Evolutionary conservation across 345 rosid genomes (phyloP).

Genomic region (Sisymbrium irio): DNA sequence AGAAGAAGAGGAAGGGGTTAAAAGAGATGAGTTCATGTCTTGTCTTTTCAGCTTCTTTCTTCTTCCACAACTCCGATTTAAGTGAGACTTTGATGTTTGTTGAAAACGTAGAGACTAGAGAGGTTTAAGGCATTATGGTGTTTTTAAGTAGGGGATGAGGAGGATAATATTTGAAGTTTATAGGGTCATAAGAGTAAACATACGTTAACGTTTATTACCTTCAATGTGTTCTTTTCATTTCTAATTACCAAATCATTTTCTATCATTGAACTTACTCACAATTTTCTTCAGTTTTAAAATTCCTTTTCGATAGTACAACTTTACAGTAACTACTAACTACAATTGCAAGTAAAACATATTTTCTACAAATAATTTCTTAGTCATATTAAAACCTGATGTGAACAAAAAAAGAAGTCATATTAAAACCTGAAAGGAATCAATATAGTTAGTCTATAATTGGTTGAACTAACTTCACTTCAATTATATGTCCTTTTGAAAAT

Average conservation of each 20-base stretch:
- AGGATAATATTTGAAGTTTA: not conserved
- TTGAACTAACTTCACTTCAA: slow-evolving; percentile 10
- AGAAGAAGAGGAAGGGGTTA: slow-evolving; percentile 31
- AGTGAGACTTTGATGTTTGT: slow-evolving; percentile 12
- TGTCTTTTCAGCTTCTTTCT: not conserved
- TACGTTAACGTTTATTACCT: not conserved
- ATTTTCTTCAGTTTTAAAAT: not conserved
- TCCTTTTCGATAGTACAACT: not conserved
- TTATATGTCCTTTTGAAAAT: not conserved
- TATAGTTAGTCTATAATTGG: not conserved
- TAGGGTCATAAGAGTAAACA: slow-evolving; percentile 1
- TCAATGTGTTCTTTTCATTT: not conserved
- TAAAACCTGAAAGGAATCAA: not conserved
- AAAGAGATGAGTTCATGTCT: slow-evolving; percentile 21
- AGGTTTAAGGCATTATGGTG: slow-evolving; percentile 18
- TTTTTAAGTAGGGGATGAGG: not conserved
- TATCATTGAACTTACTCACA: not conserved
- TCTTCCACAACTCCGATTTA: not conserved
- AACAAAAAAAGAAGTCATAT: no score
- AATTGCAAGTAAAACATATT: not conserved
- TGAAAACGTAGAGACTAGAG: slow-evolving; percentile 10
- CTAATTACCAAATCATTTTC: not conserved
- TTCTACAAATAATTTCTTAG: not conserved
- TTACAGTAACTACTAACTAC: not conserved
- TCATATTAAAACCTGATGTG: no score